Evolutionary conservation across 148 eudicot species (phyloP), one percentile per base, ranked within the genome.

Genomic region (Vaccinium macrocarpon): DNA sequence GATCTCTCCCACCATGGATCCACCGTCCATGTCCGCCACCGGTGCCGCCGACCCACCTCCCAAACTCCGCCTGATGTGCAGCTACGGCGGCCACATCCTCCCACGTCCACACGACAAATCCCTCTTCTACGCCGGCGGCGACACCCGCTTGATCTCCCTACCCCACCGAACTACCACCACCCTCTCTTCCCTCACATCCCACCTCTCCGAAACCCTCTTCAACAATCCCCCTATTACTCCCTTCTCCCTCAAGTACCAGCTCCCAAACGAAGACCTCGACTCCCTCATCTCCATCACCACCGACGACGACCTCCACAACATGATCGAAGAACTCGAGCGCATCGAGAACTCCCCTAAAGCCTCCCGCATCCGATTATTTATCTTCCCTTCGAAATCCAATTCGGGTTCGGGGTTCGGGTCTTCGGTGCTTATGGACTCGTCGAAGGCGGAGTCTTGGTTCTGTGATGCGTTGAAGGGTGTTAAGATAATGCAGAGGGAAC

Each of bases 71-170:
- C 82, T 96, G 0, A 92, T 96, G 93, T 85, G 91, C 88, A 93
- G 98, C 88, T 92, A 89, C 84, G 92, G 93, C 74, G 99, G 99
- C 53, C 95, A 92, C 85, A 94, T 96, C 12, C 81, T 91, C 84
- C 95, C 97, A 2, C 95, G 96, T n/a, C 97, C 98, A 0, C 85
- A 89, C 87, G 87, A 87, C 86, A 94, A 91, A 68, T 82, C 93
- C 32, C 92, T 96, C 46, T 89, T 82, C 87, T 96, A 96, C 89
- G 86, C 89, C 86, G 95, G 95, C 85, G 99, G 99, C 13, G 99
- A 96, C 50, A 94, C 97, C 75, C 98, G 98, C 53, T 90, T 96
- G 81, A 87, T 94, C 61, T 88, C 94, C 82, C 76, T 91, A 93
- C 68, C 89, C 81, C 52, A 78, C 87, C 80, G 4, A 42, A 88